Evolutionary conservation across 1,284 basidiomycete species (phyloP), one percentile per base, ranked within the genome.

Genomic region (Hymenochaete sp.): DNA sequence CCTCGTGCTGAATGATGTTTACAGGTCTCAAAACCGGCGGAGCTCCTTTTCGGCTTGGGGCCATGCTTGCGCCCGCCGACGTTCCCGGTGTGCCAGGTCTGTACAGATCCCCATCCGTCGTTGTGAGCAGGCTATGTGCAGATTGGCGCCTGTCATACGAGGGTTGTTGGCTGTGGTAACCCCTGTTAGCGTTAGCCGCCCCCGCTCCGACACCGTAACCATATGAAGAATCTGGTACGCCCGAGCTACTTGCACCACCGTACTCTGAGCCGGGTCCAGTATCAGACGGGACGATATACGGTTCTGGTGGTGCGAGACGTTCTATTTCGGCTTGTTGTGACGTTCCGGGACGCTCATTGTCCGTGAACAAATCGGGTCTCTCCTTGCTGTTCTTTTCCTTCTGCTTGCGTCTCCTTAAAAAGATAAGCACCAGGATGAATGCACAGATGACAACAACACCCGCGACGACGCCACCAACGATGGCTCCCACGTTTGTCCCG

Each of bases 1-100:
- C 84, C 51, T 88, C 83, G 54, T 89, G 84, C 62, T 87, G 85
- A 42, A 88, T 73, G 54, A 86, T 73, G 56, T 88, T 88, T 35
- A 88, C 76, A 0, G 82, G 71, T 35, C 83, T 67, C 63, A 86
- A 66, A 52, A 62, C 60, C 16, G 65, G 62, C 27, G 64, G 62
- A 46, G 67, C 60, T 3, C 61, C 67, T 60, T 67, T 79, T 14
- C 53, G 31, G 35, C 44, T 19, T 43, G 19, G 21, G 63, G 71
- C 75, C 56, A 68, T 72, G 51, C 53, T 58, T 24, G 53, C 48
- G 11, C 60, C 56, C 28, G 54, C 49, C 26, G 61, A 56, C 3
- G 56, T 57, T 27, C 49, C 53, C 56, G 58, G 19, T 56, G 53
- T 44, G 52, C 48, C 33, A 52, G 84, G 84, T 32, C 59, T 52